These are phyloP conservation scores for Dryas octopetala DNA, from an alignment of 306 rosid species.

Conservation along the genomic window DNA sequence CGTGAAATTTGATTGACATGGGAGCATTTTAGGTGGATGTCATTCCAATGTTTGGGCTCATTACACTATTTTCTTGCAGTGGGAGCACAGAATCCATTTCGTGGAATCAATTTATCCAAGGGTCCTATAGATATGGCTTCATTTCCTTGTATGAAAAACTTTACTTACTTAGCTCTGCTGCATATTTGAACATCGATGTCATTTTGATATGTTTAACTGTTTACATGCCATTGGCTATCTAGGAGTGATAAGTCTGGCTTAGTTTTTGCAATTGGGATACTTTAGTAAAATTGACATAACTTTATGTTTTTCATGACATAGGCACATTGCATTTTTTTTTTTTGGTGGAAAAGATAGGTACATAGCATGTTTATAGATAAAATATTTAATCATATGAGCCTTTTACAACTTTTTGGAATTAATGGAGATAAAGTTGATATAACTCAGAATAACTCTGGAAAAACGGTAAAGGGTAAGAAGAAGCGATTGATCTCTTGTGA, in stretches of 20 bases:
- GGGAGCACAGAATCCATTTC: constrained; percentile 42
- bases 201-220: background rate
- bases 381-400: background rate
- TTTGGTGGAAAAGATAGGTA: background rate
- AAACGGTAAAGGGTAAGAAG: background rate
- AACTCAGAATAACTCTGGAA: background rate
- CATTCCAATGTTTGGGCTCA: constrained; percentile 16
- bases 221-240: background rate
- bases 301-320: background rate
- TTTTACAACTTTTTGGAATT: constrained; percentile 4
- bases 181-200: constrained; percentile 1
- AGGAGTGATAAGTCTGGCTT: background rate
- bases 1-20: constrained; percentile 17
- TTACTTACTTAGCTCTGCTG: constrained; percentile 18
- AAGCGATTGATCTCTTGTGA: background rate
- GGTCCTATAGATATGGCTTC: constrained; percentile 52
- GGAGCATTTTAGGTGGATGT: constrained; percentile 4
- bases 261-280: background rate
- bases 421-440: background rate
- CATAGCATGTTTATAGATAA: background rate
- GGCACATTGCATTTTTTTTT: background rate
- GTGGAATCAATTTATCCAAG: constrained; percentile 35
- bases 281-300: background rate
- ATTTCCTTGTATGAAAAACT: constrained; percentile 60
- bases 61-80: constrained; percentile 49